Evolutionary conservation across 129 eudicot species (phyloP).

Genomic region (Flaveria sonorensis): DNA sequence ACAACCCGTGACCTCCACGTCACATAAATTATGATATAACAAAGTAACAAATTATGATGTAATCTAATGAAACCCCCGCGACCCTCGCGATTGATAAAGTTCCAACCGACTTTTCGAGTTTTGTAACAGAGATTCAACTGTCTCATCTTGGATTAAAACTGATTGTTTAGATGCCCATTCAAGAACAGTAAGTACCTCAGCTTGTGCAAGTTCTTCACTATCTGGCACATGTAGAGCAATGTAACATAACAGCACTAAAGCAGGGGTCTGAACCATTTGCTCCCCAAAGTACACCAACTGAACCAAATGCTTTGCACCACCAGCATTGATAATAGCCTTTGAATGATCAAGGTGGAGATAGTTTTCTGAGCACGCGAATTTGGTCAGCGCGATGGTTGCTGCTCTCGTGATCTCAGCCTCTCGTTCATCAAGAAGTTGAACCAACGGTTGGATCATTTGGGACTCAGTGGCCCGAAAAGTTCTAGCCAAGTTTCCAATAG

Average conservation of each 20-base stretch:
- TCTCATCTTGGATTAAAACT: conserved; percentile 35
- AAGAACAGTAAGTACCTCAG: conserved; percentile 41
- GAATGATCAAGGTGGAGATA: conserved; percentile 48
- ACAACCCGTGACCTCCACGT: too few species aligned
- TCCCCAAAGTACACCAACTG: conserved; percentile 47
- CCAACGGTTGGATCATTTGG: conserved; percentile 43
- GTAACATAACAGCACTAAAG: conserved; percentile 40
- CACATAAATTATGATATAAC: too few species aligned
- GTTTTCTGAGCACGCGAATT: conserved; percentile 38
- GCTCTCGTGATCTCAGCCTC: conserved; percentile 38
- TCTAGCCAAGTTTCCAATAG: conserved; percentile 45
- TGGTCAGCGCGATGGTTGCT: conserved; percentile 36
- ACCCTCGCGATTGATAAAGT: conserved; percentile 48
- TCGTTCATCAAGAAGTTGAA: conserved; percentile 46
- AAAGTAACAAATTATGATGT: not conserved
- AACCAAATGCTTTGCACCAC: conserved; percentile 43
- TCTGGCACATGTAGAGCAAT: conserved; percentile 45
- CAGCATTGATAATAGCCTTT: conserved; percentile 37
- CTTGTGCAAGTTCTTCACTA: conserved; percentile 48
- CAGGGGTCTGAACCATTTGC: conserved; percentile 38
- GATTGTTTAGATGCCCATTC: conserved; percentile 50
- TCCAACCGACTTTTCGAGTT: conserved; percentile 44
- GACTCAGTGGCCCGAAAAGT: conserved; percentile 46
- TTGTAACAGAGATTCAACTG: conserved; percentile 32
- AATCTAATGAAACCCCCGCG: conserved; percentile 46